A percentile compares a stretch with the other conserved stretches of the same genome.
Evolutionary conservation across 2,329 filamentous ascomycete genomes (phyloP).

Genomic region (Helotiales sp.): DNA sequence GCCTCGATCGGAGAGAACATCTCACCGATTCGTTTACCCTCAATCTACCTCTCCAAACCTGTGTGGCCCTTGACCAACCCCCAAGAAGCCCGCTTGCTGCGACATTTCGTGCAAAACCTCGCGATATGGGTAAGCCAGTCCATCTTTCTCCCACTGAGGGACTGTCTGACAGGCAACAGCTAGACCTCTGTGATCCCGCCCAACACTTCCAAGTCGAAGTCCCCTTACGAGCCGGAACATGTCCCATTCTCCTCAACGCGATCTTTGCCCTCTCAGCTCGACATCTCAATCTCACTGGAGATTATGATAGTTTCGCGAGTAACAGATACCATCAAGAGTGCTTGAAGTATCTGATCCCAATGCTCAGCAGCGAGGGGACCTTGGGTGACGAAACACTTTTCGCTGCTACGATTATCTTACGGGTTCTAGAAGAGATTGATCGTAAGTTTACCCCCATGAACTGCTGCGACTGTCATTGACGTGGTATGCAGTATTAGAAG

Average conservation of each 20-base stretch:
- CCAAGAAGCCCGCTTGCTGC: conserved; percentile 21
- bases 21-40: neutral
- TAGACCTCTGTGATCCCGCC: conserved; percentile 29
- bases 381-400: conserved; percentile 51
- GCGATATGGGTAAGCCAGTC: conserved; percentile 25
- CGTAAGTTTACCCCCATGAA: conserved; percentile 5
- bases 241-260: conserved; percentile 54
- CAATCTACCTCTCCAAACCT: conserved; percentile 18
- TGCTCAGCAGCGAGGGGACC: conserved; percentile 42
- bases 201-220: conserved; percentile 55
- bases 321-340: conserved; percentile 56
- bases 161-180: conserved; percentile 8
- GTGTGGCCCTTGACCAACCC: conserved; percentile 25
- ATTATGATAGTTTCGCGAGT: conserved; percentile 46
- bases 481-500: conserved; percentile 13
- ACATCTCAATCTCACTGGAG: conserved; percentile 50
- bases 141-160: neutral
- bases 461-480: neutral
- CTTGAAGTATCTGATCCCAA: conserved; percentile 49
- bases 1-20: neutral
- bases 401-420: conserved; percentile 56
- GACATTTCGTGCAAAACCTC: conserved; percentile 27
- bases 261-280: conserved; percentile 57
- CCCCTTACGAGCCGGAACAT: conserved; percentile 51
- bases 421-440: conserved; percentile 56